phyloP scores from a whole-genome alignment of 345 rosid species.

The Balakata baccata region DNA sequence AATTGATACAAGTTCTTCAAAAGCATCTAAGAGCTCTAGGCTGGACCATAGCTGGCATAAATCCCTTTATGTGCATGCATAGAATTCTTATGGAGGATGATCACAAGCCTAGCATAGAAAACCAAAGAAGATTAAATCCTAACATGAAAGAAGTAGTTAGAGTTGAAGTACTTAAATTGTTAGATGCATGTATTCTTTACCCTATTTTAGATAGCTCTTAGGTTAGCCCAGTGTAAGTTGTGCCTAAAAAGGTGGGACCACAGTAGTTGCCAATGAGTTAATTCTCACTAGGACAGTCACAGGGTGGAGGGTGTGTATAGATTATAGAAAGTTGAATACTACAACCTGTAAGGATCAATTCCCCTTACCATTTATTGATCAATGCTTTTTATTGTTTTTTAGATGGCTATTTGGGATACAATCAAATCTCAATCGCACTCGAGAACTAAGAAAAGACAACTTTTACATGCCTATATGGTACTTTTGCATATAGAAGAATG shows the following conservation, averaged over 20 bases:
- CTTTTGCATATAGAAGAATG: too few relatives aligned
- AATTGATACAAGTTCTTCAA: neutral
- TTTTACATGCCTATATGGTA: neutral
- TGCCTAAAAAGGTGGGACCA: neutral
- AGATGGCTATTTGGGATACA: neutral
- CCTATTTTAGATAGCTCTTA: neutral
- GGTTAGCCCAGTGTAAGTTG: rapidly evolving
- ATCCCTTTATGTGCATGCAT: neutral
- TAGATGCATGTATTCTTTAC: neutral
- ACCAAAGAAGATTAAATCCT: neutral
- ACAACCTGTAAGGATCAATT: too few relatives aligned
- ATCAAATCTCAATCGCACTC: neutral
- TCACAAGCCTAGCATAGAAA: neutral
- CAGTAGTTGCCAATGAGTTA: neutral
- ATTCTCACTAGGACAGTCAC: neutral
- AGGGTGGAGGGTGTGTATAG: neutral
- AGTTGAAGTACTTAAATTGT: neutral
- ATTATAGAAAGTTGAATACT: too few relatives aligned
- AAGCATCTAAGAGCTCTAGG: neutral
- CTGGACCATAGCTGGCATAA: neutral
- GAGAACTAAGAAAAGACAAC: too few relatives aligned
- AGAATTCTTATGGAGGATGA: neutral
- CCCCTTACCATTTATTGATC: too few relatives aligned
- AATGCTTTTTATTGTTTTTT: too few relatives aligned
- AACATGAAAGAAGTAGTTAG: neutral